Evolutionary conservation across 306 rosid species (phyloP).

Genomic region (Arachis hypogaea): DNA sequence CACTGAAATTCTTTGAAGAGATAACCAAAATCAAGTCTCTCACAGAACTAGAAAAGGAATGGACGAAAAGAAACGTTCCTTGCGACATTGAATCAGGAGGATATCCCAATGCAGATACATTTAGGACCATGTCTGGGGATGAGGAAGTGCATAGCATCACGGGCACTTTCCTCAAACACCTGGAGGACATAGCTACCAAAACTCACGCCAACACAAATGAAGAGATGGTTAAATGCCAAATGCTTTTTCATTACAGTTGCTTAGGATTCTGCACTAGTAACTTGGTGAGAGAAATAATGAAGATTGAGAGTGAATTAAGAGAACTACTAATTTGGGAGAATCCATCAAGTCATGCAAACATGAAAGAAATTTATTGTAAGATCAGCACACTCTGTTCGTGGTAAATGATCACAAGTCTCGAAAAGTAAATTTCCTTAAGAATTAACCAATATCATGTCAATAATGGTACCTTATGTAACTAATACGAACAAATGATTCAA

Average conservation of each 20-base stretch:
- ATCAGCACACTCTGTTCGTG: constrained; percentile 22
- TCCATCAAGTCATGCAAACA: constrained; percentile 47
- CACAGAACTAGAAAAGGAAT: constrained; percentile 38
- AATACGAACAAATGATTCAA: constrained; percentile 9
- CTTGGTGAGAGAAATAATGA: constrained; percentile 60
- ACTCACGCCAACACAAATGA: constrained; percentile 43
- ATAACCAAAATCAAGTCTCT: constrained; percentile 42
- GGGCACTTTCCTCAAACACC: constrained; percentile 50
- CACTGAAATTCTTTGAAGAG: constrained; percentile 45
- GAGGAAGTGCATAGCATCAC: constrained; percentile 52
- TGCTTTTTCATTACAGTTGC: constrained; percentile 57
- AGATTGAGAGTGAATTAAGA: constrained; percentile 56
- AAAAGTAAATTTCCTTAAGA: constrained; percentile 7
- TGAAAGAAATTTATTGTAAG: constrained; percentile 46
- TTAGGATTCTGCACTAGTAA: constrained; percentile 65
- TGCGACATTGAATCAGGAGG: constrained; percentile 54
- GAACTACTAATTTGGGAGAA: constrained; percentile 66
- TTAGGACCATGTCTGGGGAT: constrained; percentile 35
- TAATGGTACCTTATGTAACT: constrained; percentile 1
- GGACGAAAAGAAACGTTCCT: constrained; percentile 36
- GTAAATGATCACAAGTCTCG: constrained; percentile 6
- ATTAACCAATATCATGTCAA: constrained; percentile 21
- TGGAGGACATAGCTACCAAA: constrained; percentile 52
- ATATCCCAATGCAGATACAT: constrained; percentile 35
- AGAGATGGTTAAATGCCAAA: constrained; percentile 52